Conservation (phyloP, 2,329 filamentous ascomycete genomes). For the Fusarium pseudograminearum region DNA sequence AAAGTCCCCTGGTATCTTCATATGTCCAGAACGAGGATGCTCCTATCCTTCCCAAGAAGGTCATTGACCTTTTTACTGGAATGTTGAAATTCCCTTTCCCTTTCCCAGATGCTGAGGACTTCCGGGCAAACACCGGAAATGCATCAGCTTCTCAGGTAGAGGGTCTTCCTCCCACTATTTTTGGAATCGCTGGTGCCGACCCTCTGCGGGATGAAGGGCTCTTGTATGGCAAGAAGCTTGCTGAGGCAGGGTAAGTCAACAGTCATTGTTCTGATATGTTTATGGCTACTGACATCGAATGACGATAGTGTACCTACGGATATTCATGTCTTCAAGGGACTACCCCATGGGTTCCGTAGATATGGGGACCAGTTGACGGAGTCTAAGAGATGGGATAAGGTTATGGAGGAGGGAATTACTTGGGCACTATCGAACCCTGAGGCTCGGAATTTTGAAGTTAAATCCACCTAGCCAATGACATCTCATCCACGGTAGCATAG, state of each 20-base stretch:
- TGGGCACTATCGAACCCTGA: conserved; percentile 56
- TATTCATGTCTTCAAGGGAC: conserved; percentile 61
- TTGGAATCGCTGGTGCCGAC: conserved; percentile 61
- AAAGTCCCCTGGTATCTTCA: conserved; percentile 55
- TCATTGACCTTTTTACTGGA: conserved; percentile 40
- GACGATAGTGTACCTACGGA: conserved; percentile 59
- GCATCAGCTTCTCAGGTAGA: conserved; percentile 51
- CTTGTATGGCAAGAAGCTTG: conserved; percentile 58
- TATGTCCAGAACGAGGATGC: conserved; percentile 60
- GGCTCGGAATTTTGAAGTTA: conserved; percentile 43
- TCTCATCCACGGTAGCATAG: neutral
- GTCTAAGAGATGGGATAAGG: conserved; percentile 57
- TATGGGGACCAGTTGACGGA: conserved; percentile 55
- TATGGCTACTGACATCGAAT: neutral
- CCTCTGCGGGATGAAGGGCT: conserved; percentile 63
- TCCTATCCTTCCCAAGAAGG: conserved; percentile 59
- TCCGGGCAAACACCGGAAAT: conserved; percentile 54
- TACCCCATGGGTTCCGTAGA: conserved; percentile 63
- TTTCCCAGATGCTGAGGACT: conserved; percentile 48
- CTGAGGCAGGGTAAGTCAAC: conserved; percentile 56
- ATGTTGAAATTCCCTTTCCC: conserved; percentile 43
- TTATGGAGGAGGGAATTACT: conserved; percentile 57
- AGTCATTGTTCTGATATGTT: fast-evolving
- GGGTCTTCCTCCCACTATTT: conserved; percentile 58
- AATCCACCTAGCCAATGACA: neutral